phyloP scores from a whole-genome alignment of 1,284 basidiomycete genomes.

The Pascua sp. region DNA sequence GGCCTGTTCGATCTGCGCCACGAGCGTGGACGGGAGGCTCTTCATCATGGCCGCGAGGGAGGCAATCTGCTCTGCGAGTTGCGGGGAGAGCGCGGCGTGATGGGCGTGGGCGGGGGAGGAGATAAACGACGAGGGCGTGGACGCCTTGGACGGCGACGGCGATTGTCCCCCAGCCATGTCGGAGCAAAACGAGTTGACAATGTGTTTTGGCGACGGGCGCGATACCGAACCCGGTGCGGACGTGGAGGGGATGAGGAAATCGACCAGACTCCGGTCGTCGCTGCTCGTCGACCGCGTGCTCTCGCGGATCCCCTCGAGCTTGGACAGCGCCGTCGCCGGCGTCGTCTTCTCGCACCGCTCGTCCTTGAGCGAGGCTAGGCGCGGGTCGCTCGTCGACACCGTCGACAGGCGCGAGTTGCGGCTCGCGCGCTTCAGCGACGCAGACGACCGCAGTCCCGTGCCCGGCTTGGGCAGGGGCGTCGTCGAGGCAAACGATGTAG shows the following conservation, averaged over 20 bases:
- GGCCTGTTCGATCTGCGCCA: neutral
- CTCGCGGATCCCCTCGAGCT: slow-evolving; percentile 8
- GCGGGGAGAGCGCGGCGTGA: neutral
- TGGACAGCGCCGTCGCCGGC: slow-evolving; percentile 5
- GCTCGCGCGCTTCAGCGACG: slow-evolving; percentile 5
- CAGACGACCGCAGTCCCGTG: slow-evolving; percentile 2
- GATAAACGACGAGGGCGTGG: neutral
- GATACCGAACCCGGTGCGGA: neutral
- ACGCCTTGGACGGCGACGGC: neutral
- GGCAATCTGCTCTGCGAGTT: slow-evolving; percentile 7
- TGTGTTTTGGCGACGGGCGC: neutral
- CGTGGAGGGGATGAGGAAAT: neutral
- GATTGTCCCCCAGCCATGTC: too few species aligned
- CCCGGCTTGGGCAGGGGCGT: slow-evolving; percentile 31
- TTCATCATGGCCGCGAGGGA: slow-evolving; percentile 2
- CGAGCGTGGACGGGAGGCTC: slow-evolving; percentile 3
- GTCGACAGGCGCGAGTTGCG: slow-evolving; percentile 2
- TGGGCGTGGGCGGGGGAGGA: neutral
- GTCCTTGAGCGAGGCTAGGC: neutral
- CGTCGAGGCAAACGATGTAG: slow-evolving; percentile 16
- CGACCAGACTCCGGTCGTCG: slow-evolving; percentile 2
- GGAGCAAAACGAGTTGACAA: neutral
- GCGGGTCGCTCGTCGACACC: slow-evolving; percentile 7
- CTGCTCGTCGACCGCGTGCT: neutral
- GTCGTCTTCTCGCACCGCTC: neutral